Base-by-base conservation (phyloP, 805 yeast genomes). In the Ogataea wickerhamii region DNA sequence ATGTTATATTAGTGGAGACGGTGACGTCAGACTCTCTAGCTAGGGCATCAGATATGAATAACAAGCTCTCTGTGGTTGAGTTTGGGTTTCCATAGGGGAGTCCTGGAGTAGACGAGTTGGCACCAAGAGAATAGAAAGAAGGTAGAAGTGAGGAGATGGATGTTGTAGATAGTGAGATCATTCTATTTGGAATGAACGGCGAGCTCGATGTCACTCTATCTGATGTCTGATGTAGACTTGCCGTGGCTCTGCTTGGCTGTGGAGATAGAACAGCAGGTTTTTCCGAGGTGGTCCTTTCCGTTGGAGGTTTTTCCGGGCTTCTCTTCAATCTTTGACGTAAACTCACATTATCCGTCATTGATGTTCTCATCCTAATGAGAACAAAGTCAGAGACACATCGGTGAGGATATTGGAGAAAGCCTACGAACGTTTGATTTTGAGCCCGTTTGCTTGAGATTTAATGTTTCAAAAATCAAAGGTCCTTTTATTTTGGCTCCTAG, bases 11-110 rank as follows among this genome's bases (percentile, higher is more conserved):
- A 4, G 75, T 70, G 1, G 80, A 71, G 0, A 79, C 80, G 0
- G 74, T 80, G 13, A 79, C 86, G 56, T 80, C 87, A 0, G 82
- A 74, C 38, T 76, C 80, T 27, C 85, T 53, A 0, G 87, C 86
- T 5, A 80, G 59, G 13, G 69, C 67, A 53, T 80, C 87, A 2
- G 73, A 66, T 1, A 65, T 53, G 6, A 44, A 35, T 37, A 38
- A 14, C 13, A 45, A 28, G 26, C 40, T 43, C 11, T 44, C 46
- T 5, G 37, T 33, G 5, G 47, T 45, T 11, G 40, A 38, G 40
- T 47, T 43, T 6, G 43, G 38, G 26, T 41, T 45, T 23, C 38
- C 34, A 18, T 36, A 42, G 13, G 40, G 28, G 17, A 52, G 32
- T 1, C 47, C 36, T 3, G 62, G 51, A 14, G 51, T 45, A 2